phyloP scores from a whole-genome alignment of 164 flowering plant genomes.

The grape (Vitis vinifera) region ASM3070453v1 NC_081805.1:25582001-25582500 shows the following conservation, averaged over 20 bases:
- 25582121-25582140: constrained; percentile 9
- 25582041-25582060: too few relatives aligned
- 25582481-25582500: too few relatives aligned
- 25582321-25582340: constrained; percentile 32
- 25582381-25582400: too few relatives aligned
- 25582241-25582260: neutral
- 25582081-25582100: neutral
- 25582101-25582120: constrained; percentile 13
- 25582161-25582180: too few relatives aligned
- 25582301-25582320: constrained; percentile 36
- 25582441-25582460: neutral
- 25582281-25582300: constrained; percentile 43
- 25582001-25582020: too few relatives aligned
- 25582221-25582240: too few relatives aligned
- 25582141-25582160: too few relatives aligned
- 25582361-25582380: neutral
- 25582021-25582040: too few relatives aligned
- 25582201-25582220: too few relatives aligned
- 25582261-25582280: constrained; percentile 41
- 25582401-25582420: too few relatives aligned
- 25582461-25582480: neutral
- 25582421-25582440: neutral
- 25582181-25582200: too few relatives aligned
- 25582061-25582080: too few relatives aligned
- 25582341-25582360: constrained; percentile 2